A percentile compares a stretch with the other conserved stretches of the same genome.
phyloP scores from a whole-genome alignment of 148 eudicot genomes.

The Rhododendron mucronatum region DNA sequence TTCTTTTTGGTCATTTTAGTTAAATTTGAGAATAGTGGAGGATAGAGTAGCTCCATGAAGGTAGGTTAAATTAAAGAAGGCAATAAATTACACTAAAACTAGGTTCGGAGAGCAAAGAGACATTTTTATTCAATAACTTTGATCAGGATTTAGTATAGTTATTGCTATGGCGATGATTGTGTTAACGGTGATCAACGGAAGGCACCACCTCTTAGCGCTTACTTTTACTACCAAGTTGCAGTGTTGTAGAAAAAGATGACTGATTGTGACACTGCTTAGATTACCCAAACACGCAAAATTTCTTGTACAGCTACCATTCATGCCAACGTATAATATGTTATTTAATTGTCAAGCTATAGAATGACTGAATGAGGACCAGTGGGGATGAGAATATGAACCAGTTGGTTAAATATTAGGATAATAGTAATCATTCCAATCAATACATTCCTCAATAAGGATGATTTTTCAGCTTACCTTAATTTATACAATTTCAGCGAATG shows the following conservation, averaged over 20 bases:
- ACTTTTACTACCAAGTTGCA: neutral
- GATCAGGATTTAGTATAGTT: neutral
- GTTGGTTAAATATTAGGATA: neutral
- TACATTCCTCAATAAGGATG: neutral
- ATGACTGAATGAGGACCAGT: neutral
- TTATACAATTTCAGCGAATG: neutral
- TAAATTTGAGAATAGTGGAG: neutral
- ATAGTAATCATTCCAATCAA: neutral
- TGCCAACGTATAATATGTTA: neutral
- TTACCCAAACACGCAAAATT: neutral
- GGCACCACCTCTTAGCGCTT: neutral
- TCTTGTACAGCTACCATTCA: neutral
- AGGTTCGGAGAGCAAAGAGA: neutral
- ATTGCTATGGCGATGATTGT: neutral
- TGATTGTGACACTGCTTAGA: neutral
- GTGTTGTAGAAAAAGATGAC: slow-evolving; percentile 3
- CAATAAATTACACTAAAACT: neutral
- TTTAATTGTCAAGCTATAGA: neutral
- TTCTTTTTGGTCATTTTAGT: neutral
- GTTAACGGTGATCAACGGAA: neutral
- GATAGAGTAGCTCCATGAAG: neutral
- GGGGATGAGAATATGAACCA: neutral
- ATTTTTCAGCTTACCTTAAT: neutral
- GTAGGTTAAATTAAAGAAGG: neutral
- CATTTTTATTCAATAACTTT: neutral